Conservation (phyloP, 331 rosid genomes). For the Malus hybrid region DNA sequence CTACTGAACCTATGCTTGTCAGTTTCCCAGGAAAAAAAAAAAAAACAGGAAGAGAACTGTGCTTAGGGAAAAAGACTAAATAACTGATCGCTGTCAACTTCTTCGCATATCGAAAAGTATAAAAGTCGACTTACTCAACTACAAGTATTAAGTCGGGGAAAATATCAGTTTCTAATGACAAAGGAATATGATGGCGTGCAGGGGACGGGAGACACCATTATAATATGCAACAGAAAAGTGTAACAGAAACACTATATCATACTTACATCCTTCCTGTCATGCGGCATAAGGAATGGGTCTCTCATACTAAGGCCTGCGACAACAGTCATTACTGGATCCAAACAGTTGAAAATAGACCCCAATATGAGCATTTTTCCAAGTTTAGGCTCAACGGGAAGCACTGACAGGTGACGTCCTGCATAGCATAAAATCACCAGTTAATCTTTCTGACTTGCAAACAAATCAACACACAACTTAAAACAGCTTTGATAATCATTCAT, state of each 20-base stretch:
- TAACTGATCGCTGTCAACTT: background rate
- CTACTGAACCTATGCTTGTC: background rate
- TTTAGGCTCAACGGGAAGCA: slow-evolving; percentile 53
- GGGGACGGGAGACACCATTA: background rate
- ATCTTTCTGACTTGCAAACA: background rate
- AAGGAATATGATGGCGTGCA: background rate
- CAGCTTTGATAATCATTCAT: background rate
- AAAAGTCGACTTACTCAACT: background rate
- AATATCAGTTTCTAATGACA: background rate
- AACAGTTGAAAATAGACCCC: slow-evolving; percentile 45
- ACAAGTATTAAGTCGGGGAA: background rate
- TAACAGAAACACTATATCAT: background rate
- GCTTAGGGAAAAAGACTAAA: background rate
- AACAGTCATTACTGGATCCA: slow-evolving; percentile 44
- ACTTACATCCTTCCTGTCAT: slow-evolving; percentile 46
- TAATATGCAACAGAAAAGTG: background rate
- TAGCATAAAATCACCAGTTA: background rate
- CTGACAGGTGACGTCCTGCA: slow-evolving; percentile 35
- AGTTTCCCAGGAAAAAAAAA: background rate
- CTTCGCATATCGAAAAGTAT: background rate
- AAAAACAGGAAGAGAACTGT: background rate
- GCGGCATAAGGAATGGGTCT: slow-evolving; percentile 47
- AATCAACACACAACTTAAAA: background rate
- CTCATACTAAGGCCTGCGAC: slow-evolving; percentile 50
- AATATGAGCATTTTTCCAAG: slow-evolving; percentile 49